Conservation (phyloP, 768 basidiomycete genomes). For the Boletus vermiculosoides region DNA sequence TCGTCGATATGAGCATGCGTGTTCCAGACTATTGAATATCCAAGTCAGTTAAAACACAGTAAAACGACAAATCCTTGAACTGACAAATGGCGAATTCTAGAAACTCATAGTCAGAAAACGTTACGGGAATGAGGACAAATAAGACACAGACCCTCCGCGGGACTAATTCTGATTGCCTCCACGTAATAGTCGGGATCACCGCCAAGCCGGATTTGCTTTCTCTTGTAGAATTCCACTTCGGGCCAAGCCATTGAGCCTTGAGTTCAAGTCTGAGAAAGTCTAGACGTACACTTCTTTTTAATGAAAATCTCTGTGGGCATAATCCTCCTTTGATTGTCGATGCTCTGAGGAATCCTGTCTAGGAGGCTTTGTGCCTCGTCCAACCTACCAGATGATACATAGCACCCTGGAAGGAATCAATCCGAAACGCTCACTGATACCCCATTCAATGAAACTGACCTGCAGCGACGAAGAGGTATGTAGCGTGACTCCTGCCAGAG, state of each 20-base stretch:
- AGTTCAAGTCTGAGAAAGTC: neutral
- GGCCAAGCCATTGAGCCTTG: neutral
- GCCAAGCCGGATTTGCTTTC: constrained; percentile 57
- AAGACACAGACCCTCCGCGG: constrained; percentile 58
- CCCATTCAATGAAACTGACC: constrained; percentile 35
- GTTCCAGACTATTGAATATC: constrained; percentile 64
- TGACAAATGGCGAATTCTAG: constrained; percentile 70
- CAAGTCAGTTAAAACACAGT: constrained; percentile 2
- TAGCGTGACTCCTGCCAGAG: constrained; percentile 64
- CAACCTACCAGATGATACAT: constrained; percentile 54
- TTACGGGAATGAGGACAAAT: neutral
- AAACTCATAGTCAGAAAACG: constrained; percentile 3
- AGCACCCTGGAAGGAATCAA: constrained; percentile 47
- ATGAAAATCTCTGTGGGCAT: constrained; percentile 77
- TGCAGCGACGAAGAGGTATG: constrained; percentile 77
- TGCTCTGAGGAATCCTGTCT: constrained; percentile 56
- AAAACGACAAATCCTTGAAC: constrained; percentile 23
- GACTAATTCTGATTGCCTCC: constrained; percentile 59
- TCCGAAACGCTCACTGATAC: neutral
- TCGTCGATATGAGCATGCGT: constrained; percentile 60
- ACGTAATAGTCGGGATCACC: constrained; percentile 52
- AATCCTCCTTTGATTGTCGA: constrained; percentile 63
- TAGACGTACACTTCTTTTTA: constrained; percentile 64
- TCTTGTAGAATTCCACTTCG: constrained; percentile 71
- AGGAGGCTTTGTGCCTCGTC: constrained; percentile 59